Evolutionary conservation across 78 protist genomes (phyloP), one percentile per base, ranked within the genome.

Genomic region (Dictyostelium intermedium): DNA sequence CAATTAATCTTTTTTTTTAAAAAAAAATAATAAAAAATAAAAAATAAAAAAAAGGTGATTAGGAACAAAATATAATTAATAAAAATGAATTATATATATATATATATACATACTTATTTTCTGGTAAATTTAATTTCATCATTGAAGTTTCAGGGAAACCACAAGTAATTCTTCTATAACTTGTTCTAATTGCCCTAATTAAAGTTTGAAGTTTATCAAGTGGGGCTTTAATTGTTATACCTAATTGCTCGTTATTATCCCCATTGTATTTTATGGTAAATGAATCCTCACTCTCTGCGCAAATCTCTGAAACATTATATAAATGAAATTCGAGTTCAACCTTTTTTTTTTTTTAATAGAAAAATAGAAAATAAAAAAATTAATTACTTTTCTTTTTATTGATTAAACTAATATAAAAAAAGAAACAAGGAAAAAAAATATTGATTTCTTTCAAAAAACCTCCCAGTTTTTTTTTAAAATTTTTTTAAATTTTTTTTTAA

Each of bases 281-380:
- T 7, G 73, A 30, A 66, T 80, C 86, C 6, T 45, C 69, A 32
- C 56, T 32, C 23, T 78, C 87, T n/a, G 27, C n/a, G 11, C 53
- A 79, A 16, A 89, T 80, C 39, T 89, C 93, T 80, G 80, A 20
- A 9, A 89, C 72, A 63, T 70, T 63, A 89, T 89, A 89, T 14
- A 89, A 50, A 80, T 89, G 93, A 43, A 78, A 80, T 63, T 89
- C 93, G 10, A 80, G n/a, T 23, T 89, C 93, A 47, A 89, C 72
- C 93, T 39, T 39, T 39, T 39, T 39, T 39, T 39, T 39, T 39
- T 89, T 41, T 80, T 27, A 39, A 35, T 5, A 50, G 3, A 18
- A 39, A 37, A 34, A 76, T 20, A 73, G 11, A 73, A 35, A 4
- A 73, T 35, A 20, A 25, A 8, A 45, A 45, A 45, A 9, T n/a